Evolutionary conservation across 306 rosid species (phyloP).

Genomic region (Inga laurina): DNA sequence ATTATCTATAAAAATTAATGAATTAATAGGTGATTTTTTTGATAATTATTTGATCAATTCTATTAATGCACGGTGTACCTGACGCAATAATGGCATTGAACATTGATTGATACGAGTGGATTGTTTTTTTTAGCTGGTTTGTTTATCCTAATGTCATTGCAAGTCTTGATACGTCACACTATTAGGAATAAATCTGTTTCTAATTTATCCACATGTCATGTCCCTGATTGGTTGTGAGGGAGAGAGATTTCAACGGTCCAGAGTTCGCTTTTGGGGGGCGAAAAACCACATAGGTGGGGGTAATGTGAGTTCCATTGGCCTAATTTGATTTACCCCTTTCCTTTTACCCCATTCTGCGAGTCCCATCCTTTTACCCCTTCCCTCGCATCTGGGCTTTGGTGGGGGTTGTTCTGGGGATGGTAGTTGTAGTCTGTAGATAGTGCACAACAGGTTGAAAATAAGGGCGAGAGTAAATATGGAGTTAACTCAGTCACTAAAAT

Average conservation of each 20-base stretch:
- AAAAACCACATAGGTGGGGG: too few relatives aligned
- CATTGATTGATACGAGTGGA: not conserved
- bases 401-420: not conserved
- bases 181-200: not conserved
- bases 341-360: not conserved
- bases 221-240: not conserved
- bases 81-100: not conserved
- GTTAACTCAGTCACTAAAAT: not conserved
- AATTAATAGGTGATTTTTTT: not conserved
- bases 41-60: conserved; percentile 20
- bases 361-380: not conserved
- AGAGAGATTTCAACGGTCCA: not conserved
- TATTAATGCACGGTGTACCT: not conserved
- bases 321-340: not conserved
- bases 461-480: not conserved
- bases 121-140: not conserved
- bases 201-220: not conserved
- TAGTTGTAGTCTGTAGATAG: not conserved
- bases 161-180: not conserved
- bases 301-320: not conserved
- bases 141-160: not conserved
- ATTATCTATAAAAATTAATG: not conserved
- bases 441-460: not conserved
- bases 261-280: too few relatives aligned
- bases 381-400: not conserved